These are phyloP conservation scores for Tympanopsis confertula DNA, from an alignment of 2,329 filamentous ascomycete species.

Conservation along the genomic window DNA sequence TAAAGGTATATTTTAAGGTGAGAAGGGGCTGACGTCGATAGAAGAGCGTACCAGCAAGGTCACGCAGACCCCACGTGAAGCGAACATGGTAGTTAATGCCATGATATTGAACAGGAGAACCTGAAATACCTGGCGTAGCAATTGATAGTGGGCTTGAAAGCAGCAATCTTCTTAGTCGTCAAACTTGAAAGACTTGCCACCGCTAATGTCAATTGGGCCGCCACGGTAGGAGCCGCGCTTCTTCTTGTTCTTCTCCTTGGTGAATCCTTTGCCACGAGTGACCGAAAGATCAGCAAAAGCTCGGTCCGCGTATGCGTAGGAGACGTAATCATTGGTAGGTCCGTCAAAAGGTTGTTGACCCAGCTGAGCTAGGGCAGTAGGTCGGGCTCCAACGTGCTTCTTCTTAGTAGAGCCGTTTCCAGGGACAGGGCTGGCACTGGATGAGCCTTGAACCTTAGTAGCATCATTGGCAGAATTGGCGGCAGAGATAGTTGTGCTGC, in stretches of 20 bases:
- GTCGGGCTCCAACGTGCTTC: not conserved
- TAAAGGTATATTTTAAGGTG: too few relatives aligned
- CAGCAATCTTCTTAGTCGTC: conserved; percentile 1
- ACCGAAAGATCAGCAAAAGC: not conserved
- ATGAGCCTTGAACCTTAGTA: not conserved
- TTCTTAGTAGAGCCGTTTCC: not conserved
- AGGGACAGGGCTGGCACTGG: not conserved
- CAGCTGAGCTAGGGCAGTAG: not conserved
- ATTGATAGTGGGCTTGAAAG: too few relatives aligned
- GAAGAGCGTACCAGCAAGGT: too few relatives aligned
- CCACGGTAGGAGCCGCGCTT: conserved; percentile 1
- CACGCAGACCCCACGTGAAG: too few relatives aligned
- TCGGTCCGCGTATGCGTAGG: not conserved
- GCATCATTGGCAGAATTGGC: not conserved
- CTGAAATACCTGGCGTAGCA: too few relatives aligned
- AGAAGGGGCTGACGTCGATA: too few relatives aligned
- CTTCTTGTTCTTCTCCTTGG: conserved; percentile 1
- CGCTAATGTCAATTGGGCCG: not conserved
- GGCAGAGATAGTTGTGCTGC: too few relatives aligned
- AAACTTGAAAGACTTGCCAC: conserved; percentile 1
- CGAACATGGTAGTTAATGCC: too few relatives aligned
- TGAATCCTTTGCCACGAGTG: conserved; percentile 1
- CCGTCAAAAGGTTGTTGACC: not conserved
- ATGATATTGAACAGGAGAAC: too few relatives aligned
- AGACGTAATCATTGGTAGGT: not conserved